Base-by-base conservation (phyloP, 1,139 yeast genomes). In the Eremothecium gossypii region DNA sequence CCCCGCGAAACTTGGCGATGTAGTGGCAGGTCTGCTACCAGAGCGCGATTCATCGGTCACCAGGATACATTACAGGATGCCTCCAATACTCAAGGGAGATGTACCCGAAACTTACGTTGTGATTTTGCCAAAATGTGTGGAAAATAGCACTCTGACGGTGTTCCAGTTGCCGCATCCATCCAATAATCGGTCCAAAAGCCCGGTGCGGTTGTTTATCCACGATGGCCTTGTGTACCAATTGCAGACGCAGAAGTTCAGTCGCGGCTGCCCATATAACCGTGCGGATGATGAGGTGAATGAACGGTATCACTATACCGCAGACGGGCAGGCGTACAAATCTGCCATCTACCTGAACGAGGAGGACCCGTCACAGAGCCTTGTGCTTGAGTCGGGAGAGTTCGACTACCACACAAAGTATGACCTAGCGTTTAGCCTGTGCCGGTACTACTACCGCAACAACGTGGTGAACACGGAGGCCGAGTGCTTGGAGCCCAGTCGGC, bases 401-500 rank as follows among this genome's bases (percentile, higher is more conserved):
- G 57, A 71, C 27, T 62, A 70, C 3, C 61, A 73, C 5, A 62
- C 73, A 2, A 63, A 60, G 36, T 75, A 69, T 55, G 74, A 76
- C 49, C 40, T 71, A 2, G 43, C 55, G 2, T 60, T 47, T 37
- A 55, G 57, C 61, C n/a, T 78, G 65, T 60, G 63, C 66, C 42
- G 58, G 67, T 47, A 57, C 68, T 36, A 52, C 64, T 54, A 48
- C 30, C 49, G 63, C 10, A 64, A 63, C n/a, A 58, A 58, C 12
- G 54, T 58, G 32, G 43, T 49, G 2, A 42, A 42, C 5, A 47
- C 47, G 13, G 64, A 59, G 31, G 45, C 43, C 11, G 57, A 53
- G 7, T 58, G 63, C 23, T 46, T 70, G 34, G 26, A 28, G 8
- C 30, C 31, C 9, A 12, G 36, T 1, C 20, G 13, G 17, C 10